Conservation (phyloP, 345 rosid species). For the Ceriops zippeliana region DNA sequence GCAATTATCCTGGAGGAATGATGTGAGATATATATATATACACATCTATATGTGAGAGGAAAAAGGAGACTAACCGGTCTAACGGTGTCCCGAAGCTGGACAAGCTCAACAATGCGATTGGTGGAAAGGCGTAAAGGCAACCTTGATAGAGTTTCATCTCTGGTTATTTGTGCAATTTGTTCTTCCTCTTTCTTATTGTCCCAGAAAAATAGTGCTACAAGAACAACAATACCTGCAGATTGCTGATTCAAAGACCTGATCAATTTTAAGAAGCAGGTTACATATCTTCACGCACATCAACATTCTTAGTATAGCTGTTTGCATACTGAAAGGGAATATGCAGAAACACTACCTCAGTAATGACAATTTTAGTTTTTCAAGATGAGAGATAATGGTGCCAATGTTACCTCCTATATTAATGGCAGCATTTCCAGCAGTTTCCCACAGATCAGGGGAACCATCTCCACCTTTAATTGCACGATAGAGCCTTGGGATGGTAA, state of each 20-base stretch:
- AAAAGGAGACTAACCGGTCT: constrained; percentile 65
- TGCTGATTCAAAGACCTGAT: constrained; percentile 65
- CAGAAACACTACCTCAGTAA: not conserved
- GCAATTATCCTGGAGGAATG: not conserved
- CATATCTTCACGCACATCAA: constrained; percentile 1
- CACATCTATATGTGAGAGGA: not conserved
- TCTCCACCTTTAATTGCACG: constrained; percentile 70
- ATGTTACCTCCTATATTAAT: constrained; percentile 78
- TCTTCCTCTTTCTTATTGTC: constrained; percentile 97
- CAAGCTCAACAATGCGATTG: constrained; percentile 86
- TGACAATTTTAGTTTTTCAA: not conserved
- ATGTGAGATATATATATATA: not conserved
- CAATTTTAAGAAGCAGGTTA: constrained; percentile 35
- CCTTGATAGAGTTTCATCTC: constrained; percentile 88
- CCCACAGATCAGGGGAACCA: constrained; percentile 73
- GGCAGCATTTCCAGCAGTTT: constrained; percentile 76
- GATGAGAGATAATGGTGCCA: not conserved
- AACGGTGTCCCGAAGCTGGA: constrained; percentile 86
- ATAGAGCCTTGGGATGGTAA: constrained; percentile 77
- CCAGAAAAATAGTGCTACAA: constrained; percentile 74
- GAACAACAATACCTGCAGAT: constrained; percentile 74
- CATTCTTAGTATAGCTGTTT: too few relatives aligned
- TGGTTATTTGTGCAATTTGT: constrained; percentile 82
- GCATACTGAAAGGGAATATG: too few relatives aligned
- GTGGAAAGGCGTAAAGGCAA: constrained; percentile 90